Conservation (phyloP, 2,329 filamentous ascomycete species). For the Colletotrichum sp. region DNA sequence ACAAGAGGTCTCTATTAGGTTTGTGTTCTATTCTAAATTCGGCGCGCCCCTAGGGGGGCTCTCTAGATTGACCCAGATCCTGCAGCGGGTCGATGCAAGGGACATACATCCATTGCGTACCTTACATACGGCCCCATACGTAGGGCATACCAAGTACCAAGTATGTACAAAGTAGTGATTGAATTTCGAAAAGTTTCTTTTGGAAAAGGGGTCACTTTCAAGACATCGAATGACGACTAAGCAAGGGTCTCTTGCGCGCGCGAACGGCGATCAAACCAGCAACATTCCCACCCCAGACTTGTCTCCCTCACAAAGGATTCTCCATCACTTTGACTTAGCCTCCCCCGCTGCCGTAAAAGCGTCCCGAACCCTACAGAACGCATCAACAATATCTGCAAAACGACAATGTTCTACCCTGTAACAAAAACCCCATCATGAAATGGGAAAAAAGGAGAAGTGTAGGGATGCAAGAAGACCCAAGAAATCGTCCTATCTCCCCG, state of each 20-base stretch:
- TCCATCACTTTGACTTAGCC: not conserved
- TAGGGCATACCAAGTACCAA: not conserved
- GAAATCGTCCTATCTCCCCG: not conserved
- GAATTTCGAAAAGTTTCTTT: not conserved
- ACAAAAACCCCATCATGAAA: not conserved
- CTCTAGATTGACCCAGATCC: not conserved
- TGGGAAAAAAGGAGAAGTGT: not conserved
- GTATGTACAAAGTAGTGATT: not conserved
- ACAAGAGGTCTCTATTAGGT: not conserved
- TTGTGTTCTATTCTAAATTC: not conserved
- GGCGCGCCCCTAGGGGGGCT: not conserved
- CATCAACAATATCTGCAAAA: not conserved
- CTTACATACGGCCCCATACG: not conserved
- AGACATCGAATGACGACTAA: not conserved
- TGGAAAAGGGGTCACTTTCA: not conserved
- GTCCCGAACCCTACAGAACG: not conserved
- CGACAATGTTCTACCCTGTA: not conserved
- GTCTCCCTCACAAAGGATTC: not conserved
- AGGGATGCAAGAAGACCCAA: not conserved
- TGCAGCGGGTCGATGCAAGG: not conserved
- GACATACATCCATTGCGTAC: not conserved
- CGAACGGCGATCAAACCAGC: slow-evolving; percentile 7
- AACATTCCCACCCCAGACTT: not conserved
- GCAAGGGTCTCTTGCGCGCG: not conserved
- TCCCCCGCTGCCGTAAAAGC: not conserved